phyloP scores from a whole-genome alignment of 73 alveolate genomes.

The Paramecium biaurelia region DNA sequence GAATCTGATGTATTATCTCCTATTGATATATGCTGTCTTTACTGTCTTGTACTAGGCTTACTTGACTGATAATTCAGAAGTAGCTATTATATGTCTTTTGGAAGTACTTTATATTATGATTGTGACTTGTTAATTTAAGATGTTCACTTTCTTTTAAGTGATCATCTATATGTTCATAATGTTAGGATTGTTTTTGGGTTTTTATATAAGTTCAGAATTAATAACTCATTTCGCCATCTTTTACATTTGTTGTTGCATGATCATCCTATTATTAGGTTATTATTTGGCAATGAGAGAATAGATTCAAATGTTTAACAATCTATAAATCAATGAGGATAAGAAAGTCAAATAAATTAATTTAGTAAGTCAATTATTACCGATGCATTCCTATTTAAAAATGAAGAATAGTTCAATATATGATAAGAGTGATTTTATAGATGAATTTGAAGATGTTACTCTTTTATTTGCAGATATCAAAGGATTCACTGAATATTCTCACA shows the following conservation, averaged over 20 bases:
- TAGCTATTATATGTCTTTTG: not conserved
- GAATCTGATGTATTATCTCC: not conserved
- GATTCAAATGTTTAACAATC: constrained; percentile 24
- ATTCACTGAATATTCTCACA: constrained; percentile 53
- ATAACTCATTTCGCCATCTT: not conserved
- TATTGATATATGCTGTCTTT: not conserved
- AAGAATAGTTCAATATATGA: constrained; percentile 5
- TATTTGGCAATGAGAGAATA: constrained; percentile 17
- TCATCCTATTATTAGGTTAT: not conserved
- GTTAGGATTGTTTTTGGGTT: not conserved
- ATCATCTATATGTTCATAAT: not conserved
- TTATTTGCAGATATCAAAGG: constrained; percentile 67
- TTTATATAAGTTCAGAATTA: not conserved
- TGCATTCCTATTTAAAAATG: constrained; percentile 30
- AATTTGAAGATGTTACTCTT: constrained; percentile 64
- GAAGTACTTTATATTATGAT: constrained; percentile 13
- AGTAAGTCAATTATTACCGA: constrained; percentile 45
- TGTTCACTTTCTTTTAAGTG: not conserved
- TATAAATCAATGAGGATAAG: constrained; percentile 24
- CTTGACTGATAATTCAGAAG: constrained; percentile 8
- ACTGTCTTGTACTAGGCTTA: not conserved
- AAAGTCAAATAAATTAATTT: not conserved
- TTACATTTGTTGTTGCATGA: not conserved
- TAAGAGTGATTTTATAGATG: constrained; percentile 52
- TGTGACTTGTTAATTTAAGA: not conserved